These are phyloP conservation scores for Cyclocybe cylindracea DNA, from an alignment of 768 basidiomycete species.

Conservation along the genomic window DNA sequence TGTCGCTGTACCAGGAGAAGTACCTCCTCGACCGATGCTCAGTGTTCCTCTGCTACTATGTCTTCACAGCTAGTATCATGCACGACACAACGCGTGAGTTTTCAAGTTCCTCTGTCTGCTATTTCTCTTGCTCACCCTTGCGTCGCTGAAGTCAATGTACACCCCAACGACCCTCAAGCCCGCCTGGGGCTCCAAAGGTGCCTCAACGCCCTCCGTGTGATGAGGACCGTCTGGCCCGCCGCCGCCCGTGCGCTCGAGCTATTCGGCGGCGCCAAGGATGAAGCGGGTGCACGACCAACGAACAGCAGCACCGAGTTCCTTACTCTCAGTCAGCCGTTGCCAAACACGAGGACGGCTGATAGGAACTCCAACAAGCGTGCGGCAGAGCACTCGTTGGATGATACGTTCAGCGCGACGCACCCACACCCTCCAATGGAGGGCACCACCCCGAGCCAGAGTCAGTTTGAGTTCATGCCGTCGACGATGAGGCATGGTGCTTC, in stretches of 20 bases:
- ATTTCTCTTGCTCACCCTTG: neutral
- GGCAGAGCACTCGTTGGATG: conserved; percentile 51
- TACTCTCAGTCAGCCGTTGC: too few relatives aligned
- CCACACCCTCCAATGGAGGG: neutral
- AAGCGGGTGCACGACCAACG: conserved; percentile 10
- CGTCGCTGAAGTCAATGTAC: conserved; percentile 51
- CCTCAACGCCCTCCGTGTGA: conserved; percentile 63
- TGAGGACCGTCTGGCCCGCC: conserved; percentile 76
- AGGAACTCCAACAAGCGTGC: conserved; percentile 56
- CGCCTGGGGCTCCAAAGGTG: conserved; percentile 62
- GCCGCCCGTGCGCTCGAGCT: conserved; percentile 76
- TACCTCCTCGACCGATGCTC: conserved; percentile 63
- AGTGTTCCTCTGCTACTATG: conserved; percentile 75
- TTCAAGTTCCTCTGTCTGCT: neutral
- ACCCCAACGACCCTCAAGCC: conserved; percentile 71
- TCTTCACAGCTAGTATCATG: conserved; percentile 81
- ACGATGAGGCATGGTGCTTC: conserved; percentile 1
- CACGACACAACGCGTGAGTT: conserved; percentile 71
- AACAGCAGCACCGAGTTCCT: neutral
- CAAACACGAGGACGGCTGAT: neutral
- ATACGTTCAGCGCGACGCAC: conserved; percentile 18
- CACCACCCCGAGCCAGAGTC: neutral
- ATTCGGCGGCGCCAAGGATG: conserved; percentile 61
- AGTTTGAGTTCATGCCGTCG: conserved; percentile 10
- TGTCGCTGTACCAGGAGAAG: conserved; percentile 59